phyloP scores from a whole-genome alignment of 352 stramenopile genomes.

The Aphanomyces euteiches region DNA sequence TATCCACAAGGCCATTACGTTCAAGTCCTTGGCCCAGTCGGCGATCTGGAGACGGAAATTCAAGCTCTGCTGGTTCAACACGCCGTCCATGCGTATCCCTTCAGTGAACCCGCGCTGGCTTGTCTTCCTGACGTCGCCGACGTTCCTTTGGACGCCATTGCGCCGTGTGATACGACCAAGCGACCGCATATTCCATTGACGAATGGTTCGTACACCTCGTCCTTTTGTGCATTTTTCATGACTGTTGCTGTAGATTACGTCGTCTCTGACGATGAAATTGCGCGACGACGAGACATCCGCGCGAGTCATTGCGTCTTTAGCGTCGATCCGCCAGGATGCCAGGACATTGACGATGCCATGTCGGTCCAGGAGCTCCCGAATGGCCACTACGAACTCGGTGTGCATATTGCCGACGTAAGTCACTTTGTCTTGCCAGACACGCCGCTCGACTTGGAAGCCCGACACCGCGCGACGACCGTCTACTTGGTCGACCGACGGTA shows the following conservation, averaged over 20 bases:
- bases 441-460: constrained; percentile 93
- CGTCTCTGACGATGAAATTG: constrained; percentile 50
- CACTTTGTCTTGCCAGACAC: constrained; percentile 95
- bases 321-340: constrained; percentile 82
- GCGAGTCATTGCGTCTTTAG: constrained; percentile 77
- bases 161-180: constrained; percentile 75
- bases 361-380: constrained; percentile 91
- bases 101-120: constrained; percentile 80
- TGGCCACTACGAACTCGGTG: constrained; percentile 90
- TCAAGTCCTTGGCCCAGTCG: constrained; percentile 55
- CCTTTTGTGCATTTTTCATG: constrained; percentile 7
- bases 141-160: constrained; percentile 57
- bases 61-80: constrained; percentile 78
- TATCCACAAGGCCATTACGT: constrained; percentile 82
- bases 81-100: constrained; percentile 75
- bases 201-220: constrained; percentile 8
- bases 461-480: constrained; percentile 90
- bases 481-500: constrained; percentile 97
- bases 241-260: constrained; percentile 60
- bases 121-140: constrained; percentile 71
- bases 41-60: constrained; percentile 71
- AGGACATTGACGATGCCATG: constrained; percentile 94
- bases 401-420: constrained; percentile 99
- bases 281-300: constrained; percentile 61
- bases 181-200: constrained; percentile 35